A percentile compares a stretch with the other conserved stretches of the same genome.
These are phyloP conservation scores for Geosiphon pyriformis DNA, from an alignment of 192 early-diverging fungal genomes.

Conservation along the genomic window DNA sequence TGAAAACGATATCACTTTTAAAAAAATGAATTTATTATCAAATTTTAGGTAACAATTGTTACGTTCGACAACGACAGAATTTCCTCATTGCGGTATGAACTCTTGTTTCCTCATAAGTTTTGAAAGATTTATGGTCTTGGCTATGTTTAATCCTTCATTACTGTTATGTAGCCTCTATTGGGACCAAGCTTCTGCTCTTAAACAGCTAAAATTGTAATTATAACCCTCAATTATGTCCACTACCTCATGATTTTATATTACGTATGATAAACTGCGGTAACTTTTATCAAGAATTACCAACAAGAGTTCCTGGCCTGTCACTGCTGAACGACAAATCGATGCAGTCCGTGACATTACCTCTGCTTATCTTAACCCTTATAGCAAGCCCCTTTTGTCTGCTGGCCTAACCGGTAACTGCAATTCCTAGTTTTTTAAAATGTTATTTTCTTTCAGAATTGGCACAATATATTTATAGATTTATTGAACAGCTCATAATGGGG, in stretches of 20 bases:
- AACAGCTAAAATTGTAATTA: conserved; percentile 24
- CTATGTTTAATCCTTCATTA: neutral
- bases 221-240: neutral
- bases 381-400: conserved; percentile 23
- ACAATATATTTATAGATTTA: no score
- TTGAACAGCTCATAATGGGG: no score
- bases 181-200: conserved; percentile 23
- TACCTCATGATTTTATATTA: no score
- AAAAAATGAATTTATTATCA: no score
- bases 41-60: conserved; percentile 18
- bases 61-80: conserved; percentile 14
- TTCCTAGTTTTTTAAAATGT: no score
- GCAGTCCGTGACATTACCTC: conserved; percentile 25
- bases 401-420: conserved; percentile 15
- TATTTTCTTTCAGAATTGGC: no score
- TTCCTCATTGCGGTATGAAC: conserved; percentile 10
- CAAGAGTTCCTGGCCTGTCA: conserved; percentile 34
- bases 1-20: no score
- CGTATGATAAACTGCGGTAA: neutral
- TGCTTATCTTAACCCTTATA: conserved; percentile 36
- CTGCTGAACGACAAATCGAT: conserved; percentile 35
- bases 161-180: conserved; percentile 17
- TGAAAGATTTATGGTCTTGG: no score
- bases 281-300: conserved; percentile 6
- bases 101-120: no score